Evolutionary conservation across 371 early-diverging fungal genomes (phyloP).

Genomic region (Circinella umbellata): DNA sequence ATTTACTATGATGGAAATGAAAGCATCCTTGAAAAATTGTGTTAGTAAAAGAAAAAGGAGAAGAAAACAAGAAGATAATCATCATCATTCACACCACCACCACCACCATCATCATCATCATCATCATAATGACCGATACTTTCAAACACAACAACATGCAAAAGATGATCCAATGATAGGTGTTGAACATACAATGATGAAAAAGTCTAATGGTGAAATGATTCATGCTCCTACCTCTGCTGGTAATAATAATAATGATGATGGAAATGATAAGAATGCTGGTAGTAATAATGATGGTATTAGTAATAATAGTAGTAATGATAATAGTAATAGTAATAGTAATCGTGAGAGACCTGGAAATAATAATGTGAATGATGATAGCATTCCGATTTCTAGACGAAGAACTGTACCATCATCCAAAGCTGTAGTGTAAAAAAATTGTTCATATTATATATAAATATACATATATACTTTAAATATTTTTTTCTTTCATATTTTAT

Average conservation of each 20-base stretch:
- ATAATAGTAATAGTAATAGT: background rate
- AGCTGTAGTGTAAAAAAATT: background rate
- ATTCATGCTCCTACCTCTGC: background rate
- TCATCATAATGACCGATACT: background rate
- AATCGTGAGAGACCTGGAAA: no score
- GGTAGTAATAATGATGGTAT: background rate
- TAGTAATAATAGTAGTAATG: background rate
- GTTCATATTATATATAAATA: background rate
- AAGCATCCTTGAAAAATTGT: constrained; percentile 44
- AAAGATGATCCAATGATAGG: constrained; percentile 18
- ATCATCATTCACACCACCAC: background rate
- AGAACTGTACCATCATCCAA: background rate
- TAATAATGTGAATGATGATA: no score
- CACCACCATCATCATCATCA: background rate
- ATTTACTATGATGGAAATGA: constrained; percentile 61
- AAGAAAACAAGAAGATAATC: constrained; percentile 20
- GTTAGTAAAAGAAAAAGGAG: constrained; percentile 32
- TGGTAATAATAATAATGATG: background rate
- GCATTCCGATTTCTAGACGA: background rate
- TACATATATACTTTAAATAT: no score
- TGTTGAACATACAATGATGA: background rate
- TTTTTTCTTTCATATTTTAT: background rate
- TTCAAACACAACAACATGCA: background rate
- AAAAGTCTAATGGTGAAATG: no score
- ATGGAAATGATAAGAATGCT: background rate